These are phyloP conservation scores for Phytophthora tubulina DNA, from an alignment of 352 stramenopile species.

Conservation along the genomic window DNA sequence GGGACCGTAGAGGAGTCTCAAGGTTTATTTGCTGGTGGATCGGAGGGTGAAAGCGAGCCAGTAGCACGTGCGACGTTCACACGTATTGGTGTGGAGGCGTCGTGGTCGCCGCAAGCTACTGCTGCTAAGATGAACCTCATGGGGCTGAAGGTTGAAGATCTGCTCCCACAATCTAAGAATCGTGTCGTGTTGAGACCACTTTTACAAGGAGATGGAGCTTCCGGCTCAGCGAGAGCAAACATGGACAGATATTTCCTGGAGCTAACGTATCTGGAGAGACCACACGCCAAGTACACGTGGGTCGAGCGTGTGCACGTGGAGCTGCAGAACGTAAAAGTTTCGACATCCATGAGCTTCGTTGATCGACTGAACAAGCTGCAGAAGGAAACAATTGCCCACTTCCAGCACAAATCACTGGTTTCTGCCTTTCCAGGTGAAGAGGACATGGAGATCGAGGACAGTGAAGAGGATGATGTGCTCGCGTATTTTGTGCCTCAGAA, in stretches of 20 bases:
- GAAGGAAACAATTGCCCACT: constrained; percentile 75
- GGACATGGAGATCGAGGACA: constrained; percentile 31
- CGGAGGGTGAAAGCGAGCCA: constrained; percentile 48
- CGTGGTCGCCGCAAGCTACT: constrained; percentile 50
- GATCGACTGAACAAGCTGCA: constrained; percentile 70
- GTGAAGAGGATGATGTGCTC: constrained; percentile 64
- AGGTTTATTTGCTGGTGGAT: constrained; percentile 34
- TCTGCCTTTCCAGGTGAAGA: constrained; percentile 52
- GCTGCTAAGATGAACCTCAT: constrained; percentile 75
- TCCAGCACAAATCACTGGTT: constrained; percentile 68
- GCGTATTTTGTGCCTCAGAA: constrained; percentile 70
- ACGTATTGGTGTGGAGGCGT: constrained; percentile 67
- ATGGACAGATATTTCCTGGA: constrained; percentile 72
- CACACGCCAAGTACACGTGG: constrained; percentile 76
- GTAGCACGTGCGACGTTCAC: constrained; percentile 78
- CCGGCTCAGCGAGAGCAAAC: constrained; percentile 17
- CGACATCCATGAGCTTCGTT: constrained; percentile 86
- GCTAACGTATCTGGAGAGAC: constrained; percentile 73
- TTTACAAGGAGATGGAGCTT: constrained; percentile 27
- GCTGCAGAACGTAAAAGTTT: constrained; percentile 74
- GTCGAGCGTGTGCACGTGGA: constrained; percentile 69
- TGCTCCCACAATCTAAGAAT: constrained; percentile 71
- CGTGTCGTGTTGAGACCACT: constrained; percentile 73
- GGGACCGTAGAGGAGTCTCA: constrained; percentile 14
- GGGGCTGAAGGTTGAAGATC: constrained; percentile 79